Evolutionary conservation across 345 rosid species (phyloP), one percentile per base, ranked within the genome.

Genomic region (Odontarrhena argentea): DNA sequence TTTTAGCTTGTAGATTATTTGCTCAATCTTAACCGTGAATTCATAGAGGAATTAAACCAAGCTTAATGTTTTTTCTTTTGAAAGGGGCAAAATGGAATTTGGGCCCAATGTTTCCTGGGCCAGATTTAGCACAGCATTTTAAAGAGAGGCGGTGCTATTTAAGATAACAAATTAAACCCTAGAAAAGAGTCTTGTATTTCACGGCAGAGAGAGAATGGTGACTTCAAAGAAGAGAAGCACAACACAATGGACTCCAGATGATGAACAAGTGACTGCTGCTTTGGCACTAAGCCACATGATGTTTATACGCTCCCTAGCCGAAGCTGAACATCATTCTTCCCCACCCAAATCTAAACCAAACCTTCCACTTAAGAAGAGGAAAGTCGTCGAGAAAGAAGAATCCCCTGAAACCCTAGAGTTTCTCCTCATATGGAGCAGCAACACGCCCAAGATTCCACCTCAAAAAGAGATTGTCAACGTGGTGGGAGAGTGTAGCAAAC

Each of bases 401-500:
- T 54, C 70, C 0, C 25, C 54, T 15, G 44, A 66, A 66, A 44
- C 44, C 52, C 1, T 66, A 34, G 11, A 3, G 0, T 8, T 54
- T 3, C 13, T 54, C 1, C 41, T 12, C 3, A 8, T 5, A 18
- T 66, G 53, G 53, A 66, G 0, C 14, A 58, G 1, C 1, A 13
- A 25, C 0, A 12, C 53, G 7, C 57, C 37, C 0, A 6, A 54
- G 8, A 4, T 2, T 43, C 32, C 24, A n/a, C 45, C 70, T 5
- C 36, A 32, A 4, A 6, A 5, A 14, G 3, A 26, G 9, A 43
- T 43, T 24, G 6, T 14, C 0, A 10, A 7, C 38, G 7, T 0
- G 25, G 2, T 66, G 30, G 62, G 37, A 13, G 12, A 8, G 18
- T 54, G 52, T 36, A 66, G 53, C 61, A 44, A 55, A 66, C 62